These are phyloP conservation scores for Penicillium dipodomyicola DNA, from an alignment of 495 filamentous ascomycete species.

Conservation along the genomic window DNA sequence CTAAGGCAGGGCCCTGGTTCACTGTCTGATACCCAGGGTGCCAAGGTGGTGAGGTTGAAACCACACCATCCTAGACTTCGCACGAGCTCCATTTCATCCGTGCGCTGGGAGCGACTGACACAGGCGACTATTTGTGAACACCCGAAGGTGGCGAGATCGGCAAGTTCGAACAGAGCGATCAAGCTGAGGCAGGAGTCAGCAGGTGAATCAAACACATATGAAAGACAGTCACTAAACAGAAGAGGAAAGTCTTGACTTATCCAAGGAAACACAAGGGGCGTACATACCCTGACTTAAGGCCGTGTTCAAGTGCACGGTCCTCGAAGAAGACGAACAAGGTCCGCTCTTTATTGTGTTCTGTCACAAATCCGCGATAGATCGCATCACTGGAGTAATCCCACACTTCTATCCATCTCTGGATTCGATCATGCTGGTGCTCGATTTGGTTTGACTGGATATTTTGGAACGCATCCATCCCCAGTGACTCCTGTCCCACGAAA, in stretches of 20 bases:
- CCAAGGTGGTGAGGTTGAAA: conserved; percentile 76
- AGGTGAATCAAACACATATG: neutral
- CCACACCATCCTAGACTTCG: conserved; percentile 90
- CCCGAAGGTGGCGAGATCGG: conserved; percentile 60
- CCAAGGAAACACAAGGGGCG: neutral
- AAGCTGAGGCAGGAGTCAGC: conserved; percentile 49
- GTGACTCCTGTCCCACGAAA: conserved; percentile 59
- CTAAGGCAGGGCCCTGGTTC: conserved; percentile 56
- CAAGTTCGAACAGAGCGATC: conserved; percentile 88
- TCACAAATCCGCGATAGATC: conserved; percentile 81
- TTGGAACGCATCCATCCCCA: conserved; percentile 69
- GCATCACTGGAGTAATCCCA: conserved; percentile 85
- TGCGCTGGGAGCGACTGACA: conserved; percentile 62
- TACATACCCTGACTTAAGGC: conserved; percentile 84
- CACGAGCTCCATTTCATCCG: conserved; percentile 61
- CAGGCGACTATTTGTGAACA: conserved; percentile 79
- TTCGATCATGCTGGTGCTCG: conserved; percentile 31
- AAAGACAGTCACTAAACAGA: neutral
- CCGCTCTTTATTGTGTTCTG: conserved; percentile 58
- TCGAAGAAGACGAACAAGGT: conserved; percentile 89
- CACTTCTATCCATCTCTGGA: conserved; percentile 68
- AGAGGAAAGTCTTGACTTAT: neutral
- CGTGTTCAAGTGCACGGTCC: conserved; percentile 59
- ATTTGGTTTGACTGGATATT: conserved; percentile 30
- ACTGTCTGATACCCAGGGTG: conserved; percentile 58